Evolutionary conservation across 1,284 basidiomycete genomes (phyloP).

Genomic region (Mrakiaceae sp.): DNA sequence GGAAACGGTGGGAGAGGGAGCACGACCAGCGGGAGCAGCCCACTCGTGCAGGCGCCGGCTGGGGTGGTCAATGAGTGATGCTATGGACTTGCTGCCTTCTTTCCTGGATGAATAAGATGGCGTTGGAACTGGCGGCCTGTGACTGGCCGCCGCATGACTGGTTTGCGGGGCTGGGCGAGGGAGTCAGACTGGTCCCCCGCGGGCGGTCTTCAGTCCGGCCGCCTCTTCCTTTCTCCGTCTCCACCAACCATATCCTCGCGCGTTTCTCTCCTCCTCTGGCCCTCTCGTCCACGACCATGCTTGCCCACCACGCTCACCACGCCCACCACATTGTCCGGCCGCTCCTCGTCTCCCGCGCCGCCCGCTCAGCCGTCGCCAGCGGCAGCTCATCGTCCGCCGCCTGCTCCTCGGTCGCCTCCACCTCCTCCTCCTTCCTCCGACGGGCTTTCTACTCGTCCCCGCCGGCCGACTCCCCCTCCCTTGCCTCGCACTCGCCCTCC

Average conservation of each 20-base stretch:
- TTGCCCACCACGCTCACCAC: no score
- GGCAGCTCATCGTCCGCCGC: no score
- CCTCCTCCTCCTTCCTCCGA: background rate
- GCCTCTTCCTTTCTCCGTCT: background rate
- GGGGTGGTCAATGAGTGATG: background rate
- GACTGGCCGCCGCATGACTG: background rate
- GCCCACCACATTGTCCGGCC: background rate
- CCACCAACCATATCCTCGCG: background rate
- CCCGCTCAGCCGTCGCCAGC: background rate
- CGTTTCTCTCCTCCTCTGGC: background rate
- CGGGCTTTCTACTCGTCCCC: background rate
- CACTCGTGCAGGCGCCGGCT: background rate
- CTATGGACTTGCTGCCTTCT: background rate
- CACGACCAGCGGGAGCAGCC: background rate
- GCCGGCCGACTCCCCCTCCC: no score
- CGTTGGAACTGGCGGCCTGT: background rate
- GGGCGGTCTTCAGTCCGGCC: background rate
- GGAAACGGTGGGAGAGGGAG: constrained; percentile 2
- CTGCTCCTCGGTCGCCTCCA: no score
- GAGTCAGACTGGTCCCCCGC: no score
- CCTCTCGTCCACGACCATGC: background rate
- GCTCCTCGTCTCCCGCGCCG: background rate
- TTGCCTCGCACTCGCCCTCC: no score
- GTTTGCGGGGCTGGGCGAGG: background rate
- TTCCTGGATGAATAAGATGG: background rate